Conservation (phyloP, 345 rosid species). For the Eutrema japonicum region DNA sequence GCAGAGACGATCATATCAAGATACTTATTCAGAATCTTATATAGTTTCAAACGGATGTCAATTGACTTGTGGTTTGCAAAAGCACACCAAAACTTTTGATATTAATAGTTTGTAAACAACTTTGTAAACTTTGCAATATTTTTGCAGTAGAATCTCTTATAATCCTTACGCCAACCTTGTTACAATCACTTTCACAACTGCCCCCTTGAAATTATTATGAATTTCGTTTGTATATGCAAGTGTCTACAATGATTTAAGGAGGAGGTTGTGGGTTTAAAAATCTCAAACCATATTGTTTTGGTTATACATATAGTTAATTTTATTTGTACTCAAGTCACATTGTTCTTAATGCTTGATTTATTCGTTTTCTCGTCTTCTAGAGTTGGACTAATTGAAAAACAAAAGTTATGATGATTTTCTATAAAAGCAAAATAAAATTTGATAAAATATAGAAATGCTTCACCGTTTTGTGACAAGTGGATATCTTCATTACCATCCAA, state of each 20-base stretch:
- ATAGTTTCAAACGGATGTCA: background rate
- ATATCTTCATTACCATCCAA: constrained; percentile 26
- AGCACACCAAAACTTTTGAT: background rate
- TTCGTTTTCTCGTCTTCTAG: constrained; percentile 21
- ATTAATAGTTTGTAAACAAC: background rate
- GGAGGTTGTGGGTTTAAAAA: constrained; percentile 19
- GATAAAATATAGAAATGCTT: constrained; percentile 4
- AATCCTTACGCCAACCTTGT: background rate
- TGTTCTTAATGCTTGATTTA: background rate
- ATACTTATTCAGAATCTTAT: background rate
- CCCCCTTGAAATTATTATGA: constrained; percentile 25
- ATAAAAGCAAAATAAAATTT: constrained; percentile 5
- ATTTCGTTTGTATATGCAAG: constrained; percentile 35
- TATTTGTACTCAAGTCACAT: background rate
- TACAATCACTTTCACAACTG: constrained; percentile 36
- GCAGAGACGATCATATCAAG: background rate
- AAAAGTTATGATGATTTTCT: background rate
- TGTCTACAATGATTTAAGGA: constrained; percentile 20
- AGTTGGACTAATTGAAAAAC: background rate
- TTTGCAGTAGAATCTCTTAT: background rate
- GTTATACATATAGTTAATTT: background rate
- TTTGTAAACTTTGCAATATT: background rate
- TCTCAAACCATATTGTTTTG: constrained; percentile 4
- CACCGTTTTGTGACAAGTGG: constrained; percentile 41
- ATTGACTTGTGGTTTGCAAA: background rate